These are phyloP conservation scores for Sporothrix inflata DNA, from an alignment of 2,329 filamentous ascomycete species.

Conservation along the genomic window DNA sequence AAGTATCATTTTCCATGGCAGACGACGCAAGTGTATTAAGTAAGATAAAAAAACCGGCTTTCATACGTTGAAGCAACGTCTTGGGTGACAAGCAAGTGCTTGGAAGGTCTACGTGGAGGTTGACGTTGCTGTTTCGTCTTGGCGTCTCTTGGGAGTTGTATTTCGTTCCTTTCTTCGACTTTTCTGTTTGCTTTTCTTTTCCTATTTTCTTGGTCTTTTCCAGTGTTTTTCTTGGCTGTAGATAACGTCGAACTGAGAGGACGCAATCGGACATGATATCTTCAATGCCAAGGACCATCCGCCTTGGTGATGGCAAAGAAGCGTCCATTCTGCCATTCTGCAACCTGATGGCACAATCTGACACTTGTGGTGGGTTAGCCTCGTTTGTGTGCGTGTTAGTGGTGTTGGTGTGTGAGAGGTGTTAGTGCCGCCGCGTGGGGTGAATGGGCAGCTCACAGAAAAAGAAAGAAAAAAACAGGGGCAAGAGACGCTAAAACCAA, in stretches of 20 bases:
- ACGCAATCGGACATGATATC: background rate
- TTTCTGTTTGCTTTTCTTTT: background rate
- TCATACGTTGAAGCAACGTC: background rate
- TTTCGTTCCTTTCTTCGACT: background rate
- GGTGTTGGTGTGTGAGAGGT: background rate
- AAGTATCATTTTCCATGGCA: too few species aligned
- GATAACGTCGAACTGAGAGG: background rate
- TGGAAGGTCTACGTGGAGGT: background rate
- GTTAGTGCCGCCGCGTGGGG: constrained; percentile 20
- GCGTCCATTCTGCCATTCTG: constrained; percentile 7
- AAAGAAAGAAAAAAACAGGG: background rate
- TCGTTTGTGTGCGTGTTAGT: background rate
- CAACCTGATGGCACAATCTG: constrained; percentile 19
- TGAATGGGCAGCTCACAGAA: too few species aligned
- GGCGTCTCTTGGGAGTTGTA: background rate
- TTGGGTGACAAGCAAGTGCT: background rate
- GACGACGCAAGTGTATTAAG: background rate
- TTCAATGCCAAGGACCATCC: background rate
- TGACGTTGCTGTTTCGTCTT: background rate
- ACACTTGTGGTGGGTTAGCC: background rate
- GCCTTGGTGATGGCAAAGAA: background rate
- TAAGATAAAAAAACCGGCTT: background rate
- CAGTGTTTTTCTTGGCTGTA: background rate
- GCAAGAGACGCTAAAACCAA: background rate
- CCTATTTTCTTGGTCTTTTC: background rate